phyloP scores from a whole-genome alignment of 305 asterid genomes.

The Petunia hybrid region DNA sequence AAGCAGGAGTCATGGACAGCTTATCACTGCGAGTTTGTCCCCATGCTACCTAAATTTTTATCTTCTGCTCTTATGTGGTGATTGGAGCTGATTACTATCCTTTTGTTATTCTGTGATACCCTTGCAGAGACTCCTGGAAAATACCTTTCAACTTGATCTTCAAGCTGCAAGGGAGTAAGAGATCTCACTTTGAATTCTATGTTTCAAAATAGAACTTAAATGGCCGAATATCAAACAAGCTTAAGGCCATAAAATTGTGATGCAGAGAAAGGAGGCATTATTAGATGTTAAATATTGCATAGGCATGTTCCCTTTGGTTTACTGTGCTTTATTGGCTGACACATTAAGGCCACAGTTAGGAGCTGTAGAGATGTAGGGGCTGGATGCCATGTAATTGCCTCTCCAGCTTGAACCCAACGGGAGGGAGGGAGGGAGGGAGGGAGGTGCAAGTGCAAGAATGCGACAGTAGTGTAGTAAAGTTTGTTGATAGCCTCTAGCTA shows the following conservation, averaged over 20 bases:
- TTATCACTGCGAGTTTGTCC: slow-evolving; percentile 76
- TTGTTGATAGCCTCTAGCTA: background rate
- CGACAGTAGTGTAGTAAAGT: background rate
- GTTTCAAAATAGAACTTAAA: background rate
- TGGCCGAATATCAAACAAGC: background rate
- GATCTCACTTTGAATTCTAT: slow-evolving; percentile 31
- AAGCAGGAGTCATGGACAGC: slow-evolving; percentile 85
- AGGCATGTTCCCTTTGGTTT: background rate
- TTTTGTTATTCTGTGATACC: slow-evolving; percentile 31
- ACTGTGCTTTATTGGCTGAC: background rate
- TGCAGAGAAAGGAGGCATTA: background rate
- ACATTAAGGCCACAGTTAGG: background rate
- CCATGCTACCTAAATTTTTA: slow-evolving; percentile 24
- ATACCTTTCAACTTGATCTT: slow-evolving; percentile 83
- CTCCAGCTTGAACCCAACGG: background rate
- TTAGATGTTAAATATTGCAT: background rate
- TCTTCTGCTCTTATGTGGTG: slow-evolving; percentile 27
- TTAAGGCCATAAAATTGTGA: background rate
- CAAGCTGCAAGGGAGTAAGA: slow-evolving; percentile 92
- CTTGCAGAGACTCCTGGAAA: slow-evolving; percentile 90
- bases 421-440: background rate
- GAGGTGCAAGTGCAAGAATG: background rate
- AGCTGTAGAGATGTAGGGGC: slow-evolving; percentile 5
- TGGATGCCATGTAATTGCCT: background rate
- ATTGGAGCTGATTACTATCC: slow-evolving; percentile 8